phyloP scores from a whole-genome alignment of 1,284 basidiomycete genomes.

The Cerrena zonata region DNA sequence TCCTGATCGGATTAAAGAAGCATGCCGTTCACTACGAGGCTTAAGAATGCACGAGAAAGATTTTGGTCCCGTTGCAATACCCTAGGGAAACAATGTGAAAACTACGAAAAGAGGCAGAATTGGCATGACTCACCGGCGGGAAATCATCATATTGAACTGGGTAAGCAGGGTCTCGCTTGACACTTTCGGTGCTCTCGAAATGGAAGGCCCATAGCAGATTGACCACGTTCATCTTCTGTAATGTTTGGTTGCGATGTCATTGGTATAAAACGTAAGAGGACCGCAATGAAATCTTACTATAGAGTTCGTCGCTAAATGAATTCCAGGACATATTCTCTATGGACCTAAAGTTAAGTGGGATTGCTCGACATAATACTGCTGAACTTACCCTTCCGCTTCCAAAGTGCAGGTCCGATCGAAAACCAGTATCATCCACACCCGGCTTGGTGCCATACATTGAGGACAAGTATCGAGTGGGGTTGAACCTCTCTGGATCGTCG shows the following conservation, averaged over 20 bases:
- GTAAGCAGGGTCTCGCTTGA: not conserved
- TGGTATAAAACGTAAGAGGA: not conserved
- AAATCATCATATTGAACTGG: not conserved
- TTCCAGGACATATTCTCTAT: slow-evolving; percentile 9
- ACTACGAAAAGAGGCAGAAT: no score
- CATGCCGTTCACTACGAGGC: slow-evolving; percentile 6
- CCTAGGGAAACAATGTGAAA: slow-evolving; percentile 1
- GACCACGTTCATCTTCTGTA: slow-evolving; percentile 4
- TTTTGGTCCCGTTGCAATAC: not conserved
- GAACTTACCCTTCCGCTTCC: slow-evolving; percentile 9
- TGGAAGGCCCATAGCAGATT: slow-evolving; percentile 8
- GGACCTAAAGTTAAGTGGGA: not conserved
- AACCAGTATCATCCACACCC: slow-evolving; percentile 2
- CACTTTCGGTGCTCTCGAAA: not conserved
- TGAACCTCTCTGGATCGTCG: slow-evolving; percentile 5
- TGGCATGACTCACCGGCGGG: not conserved
- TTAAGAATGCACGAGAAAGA: slow-evolving; percentile 1
- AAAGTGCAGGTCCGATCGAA: slow-evolving; percentile 6
- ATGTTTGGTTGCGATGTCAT: not conserved
- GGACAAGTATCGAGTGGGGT: slow-evolving; percentile 4
- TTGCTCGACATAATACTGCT: no score
- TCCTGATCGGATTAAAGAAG: slow-evolving; percentile 2
- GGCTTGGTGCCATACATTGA: slow-evolving; percentile 3
- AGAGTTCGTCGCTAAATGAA: slow-evolving; percentile 6
- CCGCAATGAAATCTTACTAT: slow-evolving; percentile 1